Evolutionary conservation across 176 grass and related monocot species (phyloP), one percentile per base, ranked within the genome.

Genomic region (Musa itinerans): DNA sequence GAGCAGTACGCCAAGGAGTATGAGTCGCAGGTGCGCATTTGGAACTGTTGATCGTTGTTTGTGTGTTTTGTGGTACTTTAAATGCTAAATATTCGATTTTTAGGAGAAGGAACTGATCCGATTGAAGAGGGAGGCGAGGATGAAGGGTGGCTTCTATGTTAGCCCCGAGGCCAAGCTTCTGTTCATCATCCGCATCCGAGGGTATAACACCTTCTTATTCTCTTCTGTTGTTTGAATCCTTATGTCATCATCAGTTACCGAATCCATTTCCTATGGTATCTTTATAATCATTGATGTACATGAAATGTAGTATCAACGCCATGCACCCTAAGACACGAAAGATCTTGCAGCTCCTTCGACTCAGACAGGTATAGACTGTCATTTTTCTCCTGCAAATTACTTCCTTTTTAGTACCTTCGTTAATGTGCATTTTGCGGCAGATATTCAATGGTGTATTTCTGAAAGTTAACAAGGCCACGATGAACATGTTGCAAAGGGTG

Each of bases 101-200:
- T 20, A 98, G 94, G 90, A 93, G 53, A 98, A 87, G 61, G 90
- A 98, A 76, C 72, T 98, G 50, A 85, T 98, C 52, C 83, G 76
- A 55, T 85, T 98, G 78, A 98, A 98, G 88, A 89, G 94, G 2
- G 94, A 98, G 75, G 90, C 94, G 16, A 82, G 88, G 65, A 68
- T 98, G 84, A 98, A 98, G 71, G 94, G 94, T 73, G 94, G 94
- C 27, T 98, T 98, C 84, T 98, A 98, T 80, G 94, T 98, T 50
- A 85, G 80, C 55, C 90, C 90, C 22, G 94, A 93, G 74, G 84
- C 81, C n/a, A 98, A 98, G 75, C 74, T 98, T 57, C 53, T 98
- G 2, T 98, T 98, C 73, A 89, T 98, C 10, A 48, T 98, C 66
- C 90, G 94, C 2, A 98, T 98, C 74, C 75, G 94, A 29, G 94